Evolutionary conservation across 768 basidiomycete species (phyloP).

Genomic region (Mycena galopus): DNA sequence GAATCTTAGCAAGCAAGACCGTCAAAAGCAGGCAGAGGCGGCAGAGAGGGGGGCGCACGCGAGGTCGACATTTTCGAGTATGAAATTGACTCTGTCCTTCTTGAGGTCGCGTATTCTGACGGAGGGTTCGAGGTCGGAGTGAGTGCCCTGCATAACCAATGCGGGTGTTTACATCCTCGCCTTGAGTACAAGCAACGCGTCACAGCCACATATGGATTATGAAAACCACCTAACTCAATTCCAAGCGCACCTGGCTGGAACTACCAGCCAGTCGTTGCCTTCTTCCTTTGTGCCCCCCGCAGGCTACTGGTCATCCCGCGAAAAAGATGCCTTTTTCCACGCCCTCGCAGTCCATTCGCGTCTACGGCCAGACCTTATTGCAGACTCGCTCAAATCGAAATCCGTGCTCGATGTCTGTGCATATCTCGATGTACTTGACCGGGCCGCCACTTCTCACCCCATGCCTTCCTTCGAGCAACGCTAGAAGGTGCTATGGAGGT

Average conservation of each 20-base stretch:
- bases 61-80: constrained; percentile 95
- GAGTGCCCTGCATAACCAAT: constrained; percentile 21
- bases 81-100: constrained; percentile 90
- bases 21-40: constrained; percentile 31
- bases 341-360: constrained; percentile 76
- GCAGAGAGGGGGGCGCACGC: constrained; percentile 68
- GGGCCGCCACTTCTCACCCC: constrained; percentile 42
- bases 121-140: constrained; percentile 66
- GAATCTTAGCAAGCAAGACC: constrained; percentile 63
- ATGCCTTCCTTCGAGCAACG: constrained; percentile 30
- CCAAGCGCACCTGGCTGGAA: constrained; percentile 53
- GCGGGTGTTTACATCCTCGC: not conserved
- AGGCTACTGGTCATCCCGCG: constrained; percentile 74
- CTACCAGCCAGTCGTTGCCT: constrained; percentile 41
- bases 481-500: constrained; percentile 62
- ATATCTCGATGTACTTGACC: constrained; percentile 71
- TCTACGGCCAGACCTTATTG: constrained; percentile 83
- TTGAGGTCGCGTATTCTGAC: constrained; percentile 89
- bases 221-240: constrained; percentile 50
- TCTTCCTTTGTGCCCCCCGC: constrained; percentile 54
- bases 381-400: constrained; percentile 75
- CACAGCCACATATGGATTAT: constrained; percentile 45
- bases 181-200: constrained; percentile 3
- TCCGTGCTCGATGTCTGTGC: constrained; percentile 74
- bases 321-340: constrained; percentile 81